Evolutionary conservation across 164 flowering plant genomes (phyloP), one percentile per base, ranked within the genome.

Genomic region (Saururus chinensis): DNA sequence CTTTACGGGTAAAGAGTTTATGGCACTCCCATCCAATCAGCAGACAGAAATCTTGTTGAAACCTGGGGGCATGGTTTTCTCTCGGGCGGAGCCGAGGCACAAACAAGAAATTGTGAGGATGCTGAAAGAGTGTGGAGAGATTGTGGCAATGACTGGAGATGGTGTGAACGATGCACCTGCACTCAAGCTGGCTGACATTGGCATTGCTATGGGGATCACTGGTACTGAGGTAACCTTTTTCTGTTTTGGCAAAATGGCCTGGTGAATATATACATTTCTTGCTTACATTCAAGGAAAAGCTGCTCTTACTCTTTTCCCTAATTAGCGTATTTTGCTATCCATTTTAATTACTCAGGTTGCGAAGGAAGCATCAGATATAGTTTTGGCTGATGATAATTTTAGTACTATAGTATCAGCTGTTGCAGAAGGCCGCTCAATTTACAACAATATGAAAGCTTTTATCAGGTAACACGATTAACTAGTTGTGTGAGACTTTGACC

Each of bases 151-250:
- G 98, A 89, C 98, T 20, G 98, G 98, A 40, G 98, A 92, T 68
- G 98, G 98, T 21, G 98, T 92, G 51, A 92, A 92, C 74, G 96
- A 89, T 79, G 96, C 98, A 45, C 98, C 96, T 62, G 98, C 98
- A 22, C 72, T 92, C 53, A 92, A 92, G 75, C 77, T 87, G 19
- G 96, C 95, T 60, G 91, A 86, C 66, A 92, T 92, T 66, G 98
- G 98, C 57, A 81, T 92, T 70, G 86, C 96, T 19, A 88, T 88
- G 98, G 98, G 98, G 53, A 86, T 92, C 45, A 66, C 96, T 23
- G 96, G 98, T 67, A 92, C 98, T 4, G 96, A 92, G 91, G 98
- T 87, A 76, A 69, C 2, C 22, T 13, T 6, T 17, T n/a, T 40
- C 22, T 35, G 20, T 35, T 17, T 58, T 35, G 9, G 7, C 13